Conservation (phyloP, 1,284 basidiomycete species). For the Naganishia sp. region DNA sequence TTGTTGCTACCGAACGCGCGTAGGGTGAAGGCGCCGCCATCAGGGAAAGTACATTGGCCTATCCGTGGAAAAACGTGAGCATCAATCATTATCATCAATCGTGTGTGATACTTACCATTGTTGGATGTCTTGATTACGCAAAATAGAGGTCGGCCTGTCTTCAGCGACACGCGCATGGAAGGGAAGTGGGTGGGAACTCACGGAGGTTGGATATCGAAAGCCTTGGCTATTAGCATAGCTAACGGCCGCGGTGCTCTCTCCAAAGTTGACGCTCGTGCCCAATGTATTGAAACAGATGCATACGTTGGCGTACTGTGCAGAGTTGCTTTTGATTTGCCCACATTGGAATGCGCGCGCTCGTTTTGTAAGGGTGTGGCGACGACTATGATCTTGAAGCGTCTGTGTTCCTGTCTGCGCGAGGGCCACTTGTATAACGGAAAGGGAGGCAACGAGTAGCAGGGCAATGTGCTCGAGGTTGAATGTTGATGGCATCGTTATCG, state of each 20-base stretch:
- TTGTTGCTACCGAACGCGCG: constrained; percentile 1
- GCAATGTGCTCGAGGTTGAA: too few relatives aligned
- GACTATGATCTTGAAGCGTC: too few relatives aligned
- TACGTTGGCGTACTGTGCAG: not conserved
- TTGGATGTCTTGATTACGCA: constrained; percentile 3
- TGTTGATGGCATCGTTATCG: too few relatives aligned
- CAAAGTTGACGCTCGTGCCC: not conserved
- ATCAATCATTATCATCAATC: too few relatives aligned
- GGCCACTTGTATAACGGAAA: too few relatives aligned
- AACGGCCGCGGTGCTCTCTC: constrained; percentile 5
- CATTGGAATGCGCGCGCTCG: not conserved
- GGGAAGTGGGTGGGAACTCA: not conserved
- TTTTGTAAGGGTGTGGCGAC: not conserved
- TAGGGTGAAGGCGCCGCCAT: constrained; percentile 9
- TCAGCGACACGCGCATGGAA: not conserved
- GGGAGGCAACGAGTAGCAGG: too few relatives aligned
- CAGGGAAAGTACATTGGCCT: constrained; percentile 9
- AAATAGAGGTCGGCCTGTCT: not conserved
- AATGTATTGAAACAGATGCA: constrained; percentile 8
- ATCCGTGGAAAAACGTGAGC: not conserved
- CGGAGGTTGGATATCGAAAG: not conserved
- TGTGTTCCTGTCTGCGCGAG: too few relatives aligned
- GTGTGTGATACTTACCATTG: constrained; percentile 4
- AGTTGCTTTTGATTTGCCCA: constrained; percentile 5
- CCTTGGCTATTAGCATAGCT: not conserved